Evolutionary conservation across 805 yeast species (phyloP).

Genomic region (Candida nitratophila): DNA sequence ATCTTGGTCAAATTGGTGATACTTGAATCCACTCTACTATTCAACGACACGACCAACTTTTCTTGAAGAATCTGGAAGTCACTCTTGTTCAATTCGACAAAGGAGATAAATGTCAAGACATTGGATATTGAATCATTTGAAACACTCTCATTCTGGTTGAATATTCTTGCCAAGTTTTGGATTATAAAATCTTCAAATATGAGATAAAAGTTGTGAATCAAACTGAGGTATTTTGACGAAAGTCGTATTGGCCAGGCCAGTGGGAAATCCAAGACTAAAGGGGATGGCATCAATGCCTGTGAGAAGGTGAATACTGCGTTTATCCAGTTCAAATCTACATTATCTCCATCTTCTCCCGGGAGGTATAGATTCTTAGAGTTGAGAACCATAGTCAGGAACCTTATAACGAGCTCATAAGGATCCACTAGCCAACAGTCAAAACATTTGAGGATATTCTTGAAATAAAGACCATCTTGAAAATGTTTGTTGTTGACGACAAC

Average conservation of each 20-base stretch:
- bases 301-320: slow-evolving; percentile 19
- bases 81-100: not conserved
- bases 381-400: not conserved
- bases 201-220: not conserved
- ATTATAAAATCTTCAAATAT: not conserved
- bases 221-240: not conserved
- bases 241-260: slow-evolving; percentile 17
- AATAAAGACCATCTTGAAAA: slow-evolving; percentile 36
- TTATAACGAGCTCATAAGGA: slow-evolving; percentile 14
- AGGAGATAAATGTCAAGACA: not conserved
- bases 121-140: not conserved
- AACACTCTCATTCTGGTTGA: not conserved
- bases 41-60: not conserved
- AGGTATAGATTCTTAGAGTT: not conserved
- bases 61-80: not conserved
- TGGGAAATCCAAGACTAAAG: slow-evolving; percentile 7
- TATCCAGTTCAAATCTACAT: slow-evolving; percentile 13
- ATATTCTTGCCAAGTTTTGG: not conserved
- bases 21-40: not conserved
- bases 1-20: not conserved
- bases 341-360: slow-evolving; percentile 1
- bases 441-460: slow-evolving; percentile 14
- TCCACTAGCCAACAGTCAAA: slow-evolving; percentile 25
- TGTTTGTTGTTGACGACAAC: slow-evolving; percentile 42
- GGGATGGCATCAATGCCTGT: slow-evolving; percentile 16